Evolutionary conservation across 169 alveolate genomes (phyloP), one percentile per base, ranked within the genome.

Genomic region (Plasmodium adleri): DNA sequence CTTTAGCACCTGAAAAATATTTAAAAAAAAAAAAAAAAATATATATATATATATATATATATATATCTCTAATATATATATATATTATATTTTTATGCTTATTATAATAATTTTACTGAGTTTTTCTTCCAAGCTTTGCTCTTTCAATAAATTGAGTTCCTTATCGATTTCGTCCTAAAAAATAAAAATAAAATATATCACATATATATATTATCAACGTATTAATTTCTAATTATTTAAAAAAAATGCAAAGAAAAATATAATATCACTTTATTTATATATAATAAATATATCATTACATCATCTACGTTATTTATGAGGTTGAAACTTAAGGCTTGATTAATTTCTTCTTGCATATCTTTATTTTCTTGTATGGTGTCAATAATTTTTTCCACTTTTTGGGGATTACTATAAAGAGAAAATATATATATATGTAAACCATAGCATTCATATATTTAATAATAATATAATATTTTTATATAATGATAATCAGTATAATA

Each of bases 351-450:
- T 92, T 94, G 96, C 9, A 87, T 67, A 28, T 94, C 95, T 59
- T 92, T 89, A 59, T 88, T 91, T 54, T 94, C 96, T 62, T 94
- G 95, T 74, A 94, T 73, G 49, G 92, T 91, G 50, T 94, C 96
- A 76, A 94, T 90, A 56, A 94, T 88, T 20, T 70, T 86, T 62
- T 94, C 96, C 47, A 94, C 92, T 20, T 89, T 90, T 66, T 67
- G 88, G 7, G 95, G 47, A 74, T 75, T 89, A 76, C 92, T 93
- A 70, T 67, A 75, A 47, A 32, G 26, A 54, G 12, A 28, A 64
- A 67, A 22, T 20, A 20, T 20, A 20, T 20, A 58, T 59, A 28
- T 62, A 26, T 62, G n/a, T 32, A 32, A 32, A 32, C 9, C 8
- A 32, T 32, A 4, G 9, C 45, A 32, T 32, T 32, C 45, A 32